Evolutionary conservation across 345 rosid genomes (phyloP), one percentile per base, ranked within the genome.

Genomic region (Crucihimalaya himalaica): DNA sequence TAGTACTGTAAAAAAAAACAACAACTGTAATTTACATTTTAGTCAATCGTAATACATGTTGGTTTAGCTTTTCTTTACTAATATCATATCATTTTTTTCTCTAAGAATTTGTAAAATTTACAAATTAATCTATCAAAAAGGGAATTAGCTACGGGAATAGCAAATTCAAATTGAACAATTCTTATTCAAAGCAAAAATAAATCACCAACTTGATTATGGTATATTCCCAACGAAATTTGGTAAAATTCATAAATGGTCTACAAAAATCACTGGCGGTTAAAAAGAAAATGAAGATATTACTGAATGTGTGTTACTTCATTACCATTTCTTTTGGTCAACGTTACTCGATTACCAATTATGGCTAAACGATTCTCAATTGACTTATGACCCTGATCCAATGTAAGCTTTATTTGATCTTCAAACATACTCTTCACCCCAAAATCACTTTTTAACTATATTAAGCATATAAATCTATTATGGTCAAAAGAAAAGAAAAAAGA

Each of bases 171-270:
- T 37, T 48, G 50, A 37, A 40, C 18, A 1, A 10, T 2, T 14
- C 5, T 14, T 14, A 57, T 57, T 74, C 39, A 57, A 66, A 40
- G 14, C n/a, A 40, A 0, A 15, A 61, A 15, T 12, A 66, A 66
- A 66, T n/a, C 15, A 55, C 14, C 56, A 4, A 54, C 64, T 63
- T 43, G 63, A 65, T 25, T 15, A 46, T 65, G 66, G 66, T 73
- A 50, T 65, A 65, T 57, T 60, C 27, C 50, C 51, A 50, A 60
- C 12, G 20, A 48, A 13, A 25, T 45, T 29, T 53, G 55, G 63
- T 63, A 51, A 14, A 56, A 37, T 29, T 62, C 70, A 72, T 63
- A 31, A 54, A 62, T 51, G 69, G 11, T 72, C 42, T 21, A 47
- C 45, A 27, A 8, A 8, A 56, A 9, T 32, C 21, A 48, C 15